Evolutionary conservation across 2,329 filamentous ascomycete genomes (phyloP).

Genomic region (Lecanosticta acicola): DNA sequence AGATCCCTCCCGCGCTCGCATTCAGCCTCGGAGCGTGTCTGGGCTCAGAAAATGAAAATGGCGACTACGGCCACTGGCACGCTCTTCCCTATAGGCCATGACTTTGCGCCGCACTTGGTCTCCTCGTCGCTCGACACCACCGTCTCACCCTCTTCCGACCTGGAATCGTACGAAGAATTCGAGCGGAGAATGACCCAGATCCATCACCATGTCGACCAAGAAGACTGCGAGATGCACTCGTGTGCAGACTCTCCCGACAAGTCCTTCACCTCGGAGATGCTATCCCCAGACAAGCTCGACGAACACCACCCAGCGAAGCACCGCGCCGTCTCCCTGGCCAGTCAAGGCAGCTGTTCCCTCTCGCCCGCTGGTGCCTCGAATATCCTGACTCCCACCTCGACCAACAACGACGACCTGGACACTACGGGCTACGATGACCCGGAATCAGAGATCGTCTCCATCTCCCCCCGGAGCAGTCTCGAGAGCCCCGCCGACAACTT

Average conservation of each 20-base stretch:
- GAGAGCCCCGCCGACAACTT: slow-evolving; percentile 17
- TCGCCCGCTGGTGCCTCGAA: slow-evolving; percentile 19
- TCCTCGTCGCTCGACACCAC: neutral
- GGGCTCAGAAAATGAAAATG: no score
- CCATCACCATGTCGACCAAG: neutral
- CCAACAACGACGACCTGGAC: slow-evolving; percentile 14
- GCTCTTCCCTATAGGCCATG: slow-evolving; percentile 1
- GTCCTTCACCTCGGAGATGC: neutral
- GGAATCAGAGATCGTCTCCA: slow-evolving; percentile 15
- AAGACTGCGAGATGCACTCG: neutral
- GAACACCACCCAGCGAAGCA: slow-evolving; percentile 2
- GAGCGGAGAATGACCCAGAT: slow-evolving; percentile 6
- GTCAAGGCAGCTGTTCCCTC: slow-evolving; percentile 16
- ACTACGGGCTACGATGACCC: slow-evolving; percentile 12
- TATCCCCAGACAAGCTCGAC: slow-evolving; percentile 11
- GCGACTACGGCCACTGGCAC: neutral
- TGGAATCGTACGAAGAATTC: slow-evolving; percentile 1
- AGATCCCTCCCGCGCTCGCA: no score
- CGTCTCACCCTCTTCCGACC: neutral
- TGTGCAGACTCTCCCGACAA: neutral
- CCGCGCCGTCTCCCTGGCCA: slow-evolving; percentile 1
- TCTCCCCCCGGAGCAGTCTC: slow-evolving; percentile 15
- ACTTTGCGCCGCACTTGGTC: neutral
- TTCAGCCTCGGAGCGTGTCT: no score
- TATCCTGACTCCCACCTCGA: slow-evolving; percentile 23